Percentiles rank a stretch among this genome's conserved stretches.
These are phyloP conservation scores for Aspergillus ellipticus DNA, from an alignment of 495 filamentous ascomycete species.

Conservation along the genomic window DNA sequence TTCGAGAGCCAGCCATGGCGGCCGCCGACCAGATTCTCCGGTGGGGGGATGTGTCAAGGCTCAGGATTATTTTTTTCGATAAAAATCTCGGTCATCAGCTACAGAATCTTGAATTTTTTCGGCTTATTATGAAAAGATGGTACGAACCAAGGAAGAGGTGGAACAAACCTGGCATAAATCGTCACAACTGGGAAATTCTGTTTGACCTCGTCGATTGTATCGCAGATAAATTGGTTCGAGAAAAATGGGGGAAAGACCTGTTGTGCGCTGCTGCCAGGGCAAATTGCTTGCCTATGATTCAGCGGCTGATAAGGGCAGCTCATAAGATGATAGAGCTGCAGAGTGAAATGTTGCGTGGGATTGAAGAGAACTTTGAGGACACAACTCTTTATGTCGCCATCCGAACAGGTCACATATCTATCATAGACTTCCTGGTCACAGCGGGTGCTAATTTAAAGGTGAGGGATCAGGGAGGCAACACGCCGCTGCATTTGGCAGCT, in stretches of 20 bases:
- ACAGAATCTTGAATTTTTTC: conserved; percentile 8
- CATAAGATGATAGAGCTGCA: conserved; percentile 1
- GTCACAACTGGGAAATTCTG: not conserved
- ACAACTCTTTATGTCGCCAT: too few species aligned
- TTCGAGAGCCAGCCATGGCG: conserved; percentile 12
- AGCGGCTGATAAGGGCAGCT: conserved; percentile 3
- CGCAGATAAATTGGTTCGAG: conserved; percentile 1
- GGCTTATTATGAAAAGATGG: conserved; percentile 8
- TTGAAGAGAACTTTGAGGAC: not conserved
- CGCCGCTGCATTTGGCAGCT: too few species aligned
- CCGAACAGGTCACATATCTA: too few species aligned
- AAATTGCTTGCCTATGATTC: conserved; percentile 8
- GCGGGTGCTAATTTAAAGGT: too few species aligned
- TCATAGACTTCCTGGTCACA: too few species aligned
- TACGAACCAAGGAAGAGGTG: too few species aligned
- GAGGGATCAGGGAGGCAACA: too few species aligned
- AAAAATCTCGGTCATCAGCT: conserved; percentile 10
- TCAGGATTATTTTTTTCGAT: conserved; percentile 21
- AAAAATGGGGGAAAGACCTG: conserved; percentile 8
- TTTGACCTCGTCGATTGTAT: conserved; percentile 7
- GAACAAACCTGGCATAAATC: not conserved
- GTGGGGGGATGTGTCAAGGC: conserved; percentile 20
- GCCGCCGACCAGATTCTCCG: conserved; percentile 21
- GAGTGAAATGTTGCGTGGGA: conserved; percentile 1
- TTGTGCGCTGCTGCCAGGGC: conserved; percentile 7